Evolutionary conservation across 176 grass and related monocot genomes (phyloP), one percentile per base, ranked within the genome.

Genomic region (Carex parvula): DNA sequence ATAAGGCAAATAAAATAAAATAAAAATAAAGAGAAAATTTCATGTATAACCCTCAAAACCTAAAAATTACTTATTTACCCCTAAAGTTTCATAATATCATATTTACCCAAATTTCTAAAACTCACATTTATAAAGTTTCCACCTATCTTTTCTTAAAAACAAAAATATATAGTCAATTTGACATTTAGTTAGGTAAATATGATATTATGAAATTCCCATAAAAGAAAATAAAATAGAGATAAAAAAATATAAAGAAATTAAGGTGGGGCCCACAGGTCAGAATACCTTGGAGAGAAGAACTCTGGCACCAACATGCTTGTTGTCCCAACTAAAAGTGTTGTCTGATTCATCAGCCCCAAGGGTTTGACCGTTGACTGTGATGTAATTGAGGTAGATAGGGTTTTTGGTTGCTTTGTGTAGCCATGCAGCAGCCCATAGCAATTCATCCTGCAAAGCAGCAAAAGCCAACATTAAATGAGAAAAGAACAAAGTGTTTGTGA

Each of bases 321-420:
- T 98, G 89, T 98, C 95, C 93, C 93, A 98, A 0, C 95, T 88
- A 82, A 98, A 98, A 6, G 88, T 98, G 85, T 93, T 98, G 89
- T 95, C 95, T 22, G 86, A 79, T 75, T 98, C 91, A 84, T 91
- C 95, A 35, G 95, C 95, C 61, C 95, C 95, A 12, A 98, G 93
- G 21, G 88, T 78, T 84, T 93, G 92, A 30, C 95, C 95, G 48
- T 98, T 98, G n/a, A 63, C 37, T 62, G 92, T 85, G 72, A 98
- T 98, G 88, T 98, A 98, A 86, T 56, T 84, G 15, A 95, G 91
- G 88, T 92, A 98, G 0, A 9, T 20, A 11, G 95, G 80, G 83
- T 90, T 91, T 84, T 64, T 80, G n/a, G 92, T 95, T 2, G 93
- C 96, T 63, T 84, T 91, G 93, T 98, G 93, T 13, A 98, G 92